Evolutionary conservation across 2,329 filamentous ascomycete genomes (phyloP).

Genomic region (Incumbomyces delicatus): DNA sequence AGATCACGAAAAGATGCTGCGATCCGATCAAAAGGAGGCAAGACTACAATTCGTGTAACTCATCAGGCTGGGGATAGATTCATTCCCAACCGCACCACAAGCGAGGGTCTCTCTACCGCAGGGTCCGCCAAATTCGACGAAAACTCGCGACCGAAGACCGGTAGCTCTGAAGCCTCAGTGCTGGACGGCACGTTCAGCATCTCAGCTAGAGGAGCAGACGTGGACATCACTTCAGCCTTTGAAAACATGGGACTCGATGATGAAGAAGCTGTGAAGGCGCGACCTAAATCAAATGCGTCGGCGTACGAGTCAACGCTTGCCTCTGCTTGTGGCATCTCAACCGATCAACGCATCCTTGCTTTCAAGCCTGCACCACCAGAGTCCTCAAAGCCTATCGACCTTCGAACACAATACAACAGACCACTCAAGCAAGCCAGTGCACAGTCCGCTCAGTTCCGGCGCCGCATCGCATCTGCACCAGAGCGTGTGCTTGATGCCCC

Average conservation of each 20-base stretch:
- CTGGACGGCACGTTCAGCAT: slow-evolving; percentile 65
- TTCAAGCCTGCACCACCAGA: slow-evolving; percentile 98
- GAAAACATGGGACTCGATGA: slow-evolving; percentile 71
- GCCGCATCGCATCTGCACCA: slow-evolving; percentile 85
- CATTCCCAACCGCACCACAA: slow-evolving; percentile 86
- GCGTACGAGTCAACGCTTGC: slow-evolving; percentile 90
- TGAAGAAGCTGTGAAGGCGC: slow-evolving; percentile 54
- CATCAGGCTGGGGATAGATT: slow-evolving; percentile 79
- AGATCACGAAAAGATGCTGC: slow-evolving; percentile 46
- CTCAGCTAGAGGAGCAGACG: slow-evolving; percentile 51
- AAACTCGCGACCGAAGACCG: slow-evolving; percentile 62
- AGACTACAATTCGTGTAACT: slow-evolving; percentile 62
- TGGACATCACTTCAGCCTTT: slow-evolving; percentile 69
- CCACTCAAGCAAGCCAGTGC: slow-evolving; percentile 71
- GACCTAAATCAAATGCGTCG: slow-evolving; percentile 74
- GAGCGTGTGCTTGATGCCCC: slow-evolving; percentile 95
- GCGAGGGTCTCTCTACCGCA: slow-evolving; percentile 73
- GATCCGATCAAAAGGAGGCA: slow-evolving; percentile 41
- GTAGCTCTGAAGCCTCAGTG: slow-evolving; percentile 60
- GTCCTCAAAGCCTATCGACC: slow-evolving; percentile 95
- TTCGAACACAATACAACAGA: slow-evolving; percentile 95
- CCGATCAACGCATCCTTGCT: slow-evolving; percentile 90
- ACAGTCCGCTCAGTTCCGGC: slow-evolving; percentile 73
- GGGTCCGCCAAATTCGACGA: slow-evolving; percentile 81
- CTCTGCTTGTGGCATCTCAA: slow-evolving; percentile 79